Conservation (phyloP, 1,284 basidiomycete genomes). For the Cutaneotrichosporon mucoides region DNA sequence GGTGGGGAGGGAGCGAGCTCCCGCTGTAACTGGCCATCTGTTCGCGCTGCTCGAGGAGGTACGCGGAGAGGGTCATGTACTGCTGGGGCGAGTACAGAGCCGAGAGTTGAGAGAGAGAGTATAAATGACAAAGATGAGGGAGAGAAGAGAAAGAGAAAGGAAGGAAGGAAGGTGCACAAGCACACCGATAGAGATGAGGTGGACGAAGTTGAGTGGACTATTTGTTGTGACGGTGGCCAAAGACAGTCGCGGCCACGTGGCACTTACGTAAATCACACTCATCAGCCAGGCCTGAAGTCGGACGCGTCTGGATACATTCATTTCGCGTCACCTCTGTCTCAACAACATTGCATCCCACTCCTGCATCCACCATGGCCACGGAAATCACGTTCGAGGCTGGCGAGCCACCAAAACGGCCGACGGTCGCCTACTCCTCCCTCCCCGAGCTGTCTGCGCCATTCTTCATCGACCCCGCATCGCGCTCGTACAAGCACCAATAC, state of each 20-base stretch:
- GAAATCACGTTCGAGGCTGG: constrained; percentile 10
- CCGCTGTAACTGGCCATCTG: constrained; percentile 23
- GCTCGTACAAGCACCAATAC: constrained; percentile 71
- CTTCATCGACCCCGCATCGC: constrained; percentile 36
- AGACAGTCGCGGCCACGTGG: constrained; percentile 5
- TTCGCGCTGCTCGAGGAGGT: constrained; percentile 33
- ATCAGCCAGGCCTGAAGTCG: not conserved
- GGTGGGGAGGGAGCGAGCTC: constrained; percentile 8
- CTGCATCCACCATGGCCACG: constrained; percentile 8
- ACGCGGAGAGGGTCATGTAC: constrained; percentile 33
- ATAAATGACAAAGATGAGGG: too few species aligned
- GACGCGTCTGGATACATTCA: not conserved
- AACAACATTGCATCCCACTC: not conserved
- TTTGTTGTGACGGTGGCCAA: constrained; percentile 1
- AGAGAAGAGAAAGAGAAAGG: too few species aligned
- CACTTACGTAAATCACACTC: not conserved
- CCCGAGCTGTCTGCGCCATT: constrained; percentile 47
- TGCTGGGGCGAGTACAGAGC: not conserved
- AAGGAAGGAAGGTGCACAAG: not conserved
- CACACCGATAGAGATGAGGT: not conserved
- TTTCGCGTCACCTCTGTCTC: not conserved
- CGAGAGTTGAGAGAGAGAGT: not conserved
- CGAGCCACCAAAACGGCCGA: constrained; percentile 23
- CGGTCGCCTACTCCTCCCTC: constrained; percentile 35
- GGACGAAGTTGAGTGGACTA: not conserved